phyloP scores from a whole-genome alignment of 169 alveolate species.

The Plasmodium reichenowi region DNA sequence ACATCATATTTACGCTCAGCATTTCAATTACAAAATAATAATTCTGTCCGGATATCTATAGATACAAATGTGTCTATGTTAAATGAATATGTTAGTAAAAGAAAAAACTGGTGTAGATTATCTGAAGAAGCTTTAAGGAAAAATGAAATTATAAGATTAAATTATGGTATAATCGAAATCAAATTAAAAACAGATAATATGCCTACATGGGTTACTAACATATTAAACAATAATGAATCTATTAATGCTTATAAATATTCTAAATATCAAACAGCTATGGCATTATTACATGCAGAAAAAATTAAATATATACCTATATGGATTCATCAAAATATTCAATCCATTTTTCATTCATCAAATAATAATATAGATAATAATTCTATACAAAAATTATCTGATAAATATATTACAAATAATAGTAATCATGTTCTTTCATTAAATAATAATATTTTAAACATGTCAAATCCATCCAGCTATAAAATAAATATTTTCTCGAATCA shows the following conservation, averaged over 20 bases:
- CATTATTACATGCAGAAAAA: constrained; percentile 80
- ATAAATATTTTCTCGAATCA: background rate
- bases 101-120: constrained; percentile 86
- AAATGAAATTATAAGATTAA: constrained; percentile 80
- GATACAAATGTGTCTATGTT: constrained; percentile 88
- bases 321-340: constrained; percentile 76
- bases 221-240: constrained; percentile 77
- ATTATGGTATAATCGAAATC: constrained; percentile 82
- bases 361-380: constrained; percentile 2
- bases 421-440: background rate
- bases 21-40: constrained; percentile 81
- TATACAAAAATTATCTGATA: background rate
- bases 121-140: constrained; percentile 85
- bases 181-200: constrained; percentile 80
- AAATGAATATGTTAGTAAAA: constrained; percentile 65
- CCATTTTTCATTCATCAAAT: constrained; percentile 30
- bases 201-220: constrained; percentile 81
- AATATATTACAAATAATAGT: background rate
- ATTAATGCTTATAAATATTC: constrained; percentile 82
- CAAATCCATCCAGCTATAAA: background rate
- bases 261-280: constrained; percentile 86
- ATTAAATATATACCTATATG: constrained; percentile 79
- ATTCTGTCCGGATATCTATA: constrained; percentile 83
- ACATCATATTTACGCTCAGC: constrained; percentile 88
- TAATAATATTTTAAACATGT: background rate